These are phyloP conservation scores for Venturia asperata DNA, from an alignment of 2,329 filamentous ascomycete genomes.

Conservation along the genomic window DNA sequence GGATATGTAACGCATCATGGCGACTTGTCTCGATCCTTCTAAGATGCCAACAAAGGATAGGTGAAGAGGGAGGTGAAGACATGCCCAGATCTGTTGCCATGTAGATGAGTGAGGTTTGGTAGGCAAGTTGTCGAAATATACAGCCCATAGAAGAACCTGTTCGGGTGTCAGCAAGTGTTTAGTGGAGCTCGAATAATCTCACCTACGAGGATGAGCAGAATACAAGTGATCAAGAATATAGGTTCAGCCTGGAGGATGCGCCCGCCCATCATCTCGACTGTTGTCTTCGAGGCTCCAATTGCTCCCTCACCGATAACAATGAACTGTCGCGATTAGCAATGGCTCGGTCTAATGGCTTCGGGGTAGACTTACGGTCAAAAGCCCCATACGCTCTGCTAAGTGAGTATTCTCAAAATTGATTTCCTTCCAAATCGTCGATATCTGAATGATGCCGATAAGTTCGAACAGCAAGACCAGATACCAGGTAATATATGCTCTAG, in stretches of 20 bases:
- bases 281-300: conserved; percentile 8
- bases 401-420: conserved; percentile 57
- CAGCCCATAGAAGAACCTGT: conserved; percentile 28
- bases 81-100: conserved; percentile 30
- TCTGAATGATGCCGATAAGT: conserved; percentile 43
- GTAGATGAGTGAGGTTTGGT: conserved; percentile 30
- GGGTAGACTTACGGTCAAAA: conserved; percentile 48
- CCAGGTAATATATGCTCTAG: conserved; percentile 30
- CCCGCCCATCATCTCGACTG: conserved; percentile 11
- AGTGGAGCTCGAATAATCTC: background rate
- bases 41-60: conserved; percentile 27
- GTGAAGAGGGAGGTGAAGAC: conserved; percentile 30
- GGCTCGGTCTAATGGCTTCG: background rate
- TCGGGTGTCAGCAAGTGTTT: background rate
- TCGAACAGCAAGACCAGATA: conserved; percentile 46
- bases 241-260: background rate
- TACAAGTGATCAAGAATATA: conserved; percentile 8
- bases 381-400: conserved; percentile 55
- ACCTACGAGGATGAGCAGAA: background rate
- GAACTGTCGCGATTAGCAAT: background rate
- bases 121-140: conserved; percentile 30
- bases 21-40: conserved; percentile 23
- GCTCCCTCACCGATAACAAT: conserved; percentile 7
- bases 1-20: conserved; percentile 14
- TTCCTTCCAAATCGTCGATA: conserved; percentile 50